Percentiles rank a stretch among this genome's conserved stretches.
phyloP scores from a whole-genome alignment of 352 stramenopile species.

The Aphanomyces euteiches region DNA sequence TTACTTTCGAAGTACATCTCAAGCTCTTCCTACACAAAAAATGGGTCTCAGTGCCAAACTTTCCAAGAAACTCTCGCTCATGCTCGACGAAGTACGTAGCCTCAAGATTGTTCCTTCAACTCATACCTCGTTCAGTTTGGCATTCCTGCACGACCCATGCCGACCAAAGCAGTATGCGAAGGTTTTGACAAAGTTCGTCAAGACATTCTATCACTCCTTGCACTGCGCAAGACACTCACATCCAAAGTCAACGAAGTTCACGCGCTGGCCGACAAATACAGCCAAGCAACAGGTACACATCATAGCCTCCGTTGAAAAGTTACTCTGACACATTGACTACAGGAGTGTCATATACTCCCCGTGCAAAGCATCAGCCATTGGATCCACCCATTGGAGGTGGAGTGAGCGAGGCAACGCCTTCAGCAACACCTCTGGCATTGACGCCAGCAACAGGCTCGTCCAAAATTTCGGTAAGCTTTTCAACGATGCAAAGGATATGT shows the following conservation, averaged over 20 bases:
- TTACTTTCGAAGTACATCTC: constrained; percentile 52
- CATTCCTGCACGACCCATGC: constrained; percentile 62
- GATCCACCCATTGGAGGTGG: neutral
- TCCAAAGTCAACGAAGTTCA: constrained; percentile 54
- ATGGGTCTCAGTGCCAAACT: constrained; percentile 53
- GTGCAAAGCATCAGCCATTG: neutral
- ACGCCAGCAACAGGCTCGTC: neutral
- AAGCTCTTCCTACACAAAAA: constrained; percentile 45
- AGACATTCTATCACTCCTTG: constrained; percentile 53
- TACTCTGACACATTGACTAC: neutral
- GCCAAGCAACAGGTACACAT: constrained; percentile 44
- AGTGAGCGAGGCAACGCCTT: neutral
- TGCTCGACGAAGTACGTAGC: constrained; percentile 53
- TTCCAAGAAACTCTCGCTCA: constrained; percentile 60
- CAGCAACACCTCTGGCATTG: neutral
- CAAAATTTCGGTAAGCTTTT: constrained; percentile 9
- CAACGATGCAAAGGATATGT: neutral
- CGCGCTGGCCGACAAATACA: constrained; percentile 49
- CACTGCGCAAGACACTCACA: constrained; percentile 56
- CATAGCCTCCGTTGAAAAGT: neutral
- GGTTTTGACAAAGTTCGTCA: constrained; percentile 58
- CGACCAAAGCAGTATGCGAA: constrained; percentile 59
- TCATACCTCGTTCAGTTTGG: constrained; percentile 24
- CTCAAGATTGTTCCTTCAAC: neutral
- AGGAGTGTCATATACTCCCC: constrained; percentile 6